Conservation (phyloP, 768 basidiomycete genomes). For the Lenzites betulinus region DNA sequence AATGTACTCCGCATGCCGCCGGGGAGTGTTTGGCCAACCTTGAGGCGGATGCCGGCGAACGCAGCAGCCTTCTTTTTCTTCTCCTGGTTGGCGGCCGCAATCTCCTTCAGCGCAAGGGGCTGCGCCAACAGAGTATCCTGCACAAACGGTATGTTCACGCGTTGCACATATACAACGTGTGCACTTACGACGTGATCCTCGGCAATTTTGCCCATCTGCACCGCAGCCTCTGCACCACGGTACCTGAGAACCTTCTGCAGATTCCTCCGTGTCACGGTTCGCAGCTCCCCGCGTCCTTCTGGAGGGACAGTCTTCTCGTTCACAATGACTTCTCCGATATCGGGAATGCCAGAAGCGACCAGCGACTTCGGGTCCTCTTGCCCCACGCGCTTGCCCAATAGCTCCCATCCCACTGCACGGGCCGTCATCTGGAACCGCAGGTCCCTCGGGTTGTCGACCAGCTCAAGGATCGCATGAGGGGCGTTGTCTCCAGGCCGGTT, state of each 20-base stretch:
- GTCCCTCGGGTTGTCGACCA: slow-evolving; percentile 94
- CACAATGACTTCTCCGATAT: slow-evolving; percentile 48
- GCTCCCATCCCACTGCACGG: slow-evolving; percentile 83
- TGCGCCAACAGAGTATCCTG: slow-evolving; percentile 72
- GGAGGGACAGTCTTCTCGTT: slow-evolving; percentile 46
- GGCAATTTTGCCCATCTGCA: slow-evolving; percentile 56
- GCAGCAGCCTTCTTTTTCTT: slow-evolving; percentile 34
- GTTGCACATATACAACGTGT: slow-evolving; percentile 3
- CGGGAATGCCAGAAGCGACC: slow-evolving; percentile 52
- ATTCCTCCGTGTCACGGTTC: slow-evolving; percentile 73
- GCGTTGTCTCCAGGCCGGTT: slow-evolving; percentile 91
- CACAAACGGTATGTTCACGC: background rate
- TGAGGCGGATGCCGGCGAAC: slow-evolving; percentile 21
- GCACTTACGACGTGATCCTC: slow-evolving; percentile 64
- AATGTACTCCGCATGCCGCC: slow-evolving; percentile 61
- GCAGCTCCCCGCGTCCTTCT: slow-evolving; percentile 46
- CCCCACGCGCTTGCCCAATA: slow-evolving; percentile 58
- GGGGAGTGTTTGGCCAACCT: slow-evolving; percentile 58
- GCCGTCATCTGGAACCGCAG: slow-evolving; percentile 88
- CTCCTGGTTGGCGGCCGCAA: slow-evolving; percentile 43
- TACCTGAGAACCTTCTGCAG: slow-evolving; percentile 72
- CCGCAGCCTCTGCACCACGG: slow-evolving; percentile 47
- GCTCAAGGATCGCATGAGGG: slow-evolving; percentile 85
- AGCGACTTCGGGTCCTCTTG: slow-evolving; percentile 45
- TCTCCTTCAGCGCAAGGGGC: slow-evolving; percentile 52